phyloP scores from a whole-genome alignment of 1,284 basidiomycete genomes.

The Marasmius tenuissimus region DNA sequence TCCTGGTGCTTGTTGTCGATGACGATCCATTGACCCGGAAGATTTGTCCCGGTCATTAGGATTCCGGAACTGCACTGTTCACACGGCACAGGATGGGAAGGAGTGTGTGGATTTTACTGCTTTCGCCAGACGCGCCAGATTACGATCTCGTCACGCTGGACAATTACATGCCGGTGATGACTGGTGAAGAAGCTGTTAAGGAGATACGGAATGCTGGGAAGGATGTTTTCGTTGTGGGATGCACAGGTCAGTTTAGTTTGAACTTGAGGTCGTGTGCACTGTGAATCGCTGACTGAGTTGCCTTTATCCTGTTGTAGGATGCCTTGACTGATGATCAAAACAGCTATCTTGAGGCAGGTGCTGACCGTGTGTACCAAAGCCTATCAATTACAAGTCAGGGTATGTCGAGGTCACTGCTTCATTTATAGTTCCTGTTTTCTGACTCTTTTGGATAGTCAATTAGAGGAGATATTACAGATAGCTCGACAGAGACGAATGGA shows the following conservation, averaged over 20 bases:
- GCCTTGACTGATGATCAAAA: conserved; percentile 15
- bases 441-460: not conserved
- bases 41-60: conserved; percentile 42
- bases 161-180: conserved; percentile 29
- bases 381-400: conserved; percentile 9
- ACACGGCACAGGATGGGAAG: conserved; percentile 49
- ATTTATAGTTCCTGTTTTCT: not conserved
- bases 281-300: not conserved
- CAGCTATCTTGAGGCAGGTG: conserved; percentile 14
- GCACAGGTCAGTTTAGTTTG: not conserved
- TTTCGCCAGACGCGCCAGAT: conserved; percentile 20
- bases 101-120: conserved; percentile 47
- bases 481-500: conserved; percentile 5
- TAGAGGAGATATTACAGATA: conserved; percentile 6
- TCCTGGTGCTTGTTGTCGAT: conserved; percentile 32
- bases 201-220: conserved; percentile 21
- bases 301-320: conserved; percentile 4
- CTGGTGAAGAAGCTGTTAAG: conserved; percentile 27
- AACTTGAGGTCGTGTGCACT: not conserved
- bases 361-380: conserved; percentile 13
- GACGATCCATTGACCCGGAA: conserved; percentile 43
- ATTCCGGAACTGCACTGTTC: conserved; percentile 45
- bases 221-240: conserved; percentile 21
- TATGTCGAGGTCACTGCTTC: not conserved
- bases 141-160: conserved; percentile 25